These are phyloP conservation scores for Xylaria sp. DNA, from an alignment of 2,329 filamentous ascomycete genomes.

Conservation along the genomic window DNA sequence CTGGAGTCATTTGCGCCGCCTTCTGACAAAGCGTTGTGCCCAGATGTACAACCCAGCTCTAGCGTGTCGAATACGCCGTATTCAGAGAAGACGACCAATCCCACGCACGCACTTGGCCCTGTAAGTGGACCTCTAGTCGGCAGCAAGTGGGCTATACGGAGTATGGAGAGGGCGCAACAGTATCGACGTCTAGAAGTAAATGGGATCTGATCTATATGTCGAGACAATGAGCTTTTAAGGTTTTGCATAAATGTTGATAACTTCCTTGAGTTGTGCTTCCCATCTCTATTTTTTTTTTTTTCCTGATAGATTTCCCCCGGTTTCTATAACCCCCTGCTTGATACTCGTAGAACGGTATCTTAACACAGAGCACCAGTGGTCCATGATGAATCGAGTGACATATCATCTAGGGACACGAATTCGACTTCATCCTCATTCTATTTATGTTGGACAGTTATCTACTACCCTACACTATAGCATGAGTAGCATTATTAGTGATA, in stretches of 20 bases:
- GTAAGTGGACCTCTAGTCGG: neutral
- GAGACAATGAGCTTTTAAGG: neutral
- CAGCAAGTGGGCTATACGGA: neutral
- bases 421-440: neutral
- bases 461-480: neutral
- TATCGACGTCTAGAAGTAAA: no score
- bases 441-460: neutral
- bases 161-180: neutral
- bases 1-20: neutral
- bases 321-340: neutral
- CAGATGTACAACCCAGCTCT: neutral
- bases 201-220: neutral
- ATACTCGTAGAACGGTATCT: neutral
- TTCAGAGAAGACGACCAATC: constrained; percentile 10
- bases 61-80: constrained; percentile 16
- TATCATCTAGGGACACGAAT: neutral
- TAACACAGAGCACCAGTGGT: neutral
- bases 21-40: neutral
- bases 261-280: no score
- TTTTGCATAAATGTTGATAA: neutral
- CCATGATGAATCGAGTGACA: neutral
- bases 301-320: neutral
- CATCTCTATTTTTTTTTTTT: neutral
- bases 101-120: neutral
- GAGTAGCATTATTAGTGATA: neutral